Conservation (phyloP, 1,284 basidiomycete species). For the Sanghuangporus weigelae region DNA sequence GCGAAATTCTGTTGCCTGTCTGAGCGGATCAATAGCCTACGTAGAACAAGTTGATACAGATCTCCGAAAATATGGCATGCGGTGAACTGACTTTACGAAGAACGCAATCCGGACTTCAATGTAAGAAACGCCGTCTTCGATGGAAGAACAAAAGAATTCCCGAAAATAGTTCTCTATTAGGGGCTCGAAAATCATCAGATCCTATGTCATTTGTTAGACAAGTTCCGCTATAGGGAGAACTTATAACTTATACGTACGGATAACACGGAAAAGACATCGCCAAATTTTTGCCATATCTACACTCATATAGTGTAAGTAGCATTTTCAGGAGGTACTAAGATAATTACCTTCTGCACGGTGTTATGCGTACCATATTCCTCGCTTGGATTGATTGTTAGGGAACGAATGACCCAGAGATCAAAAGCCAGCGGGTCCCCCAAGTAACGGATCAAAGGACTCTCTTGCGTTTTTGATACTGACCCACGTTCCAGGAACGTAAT, state of each 20-base stretch:
- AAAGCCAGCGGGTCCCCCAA: conserved; percentile 65
- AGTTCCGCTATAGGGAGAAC: neutral
- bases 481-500: conserved; percentile 46
- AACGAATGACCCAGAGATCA: conserved; percentile 54
- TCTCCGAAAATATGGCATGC: neutral
- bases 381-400: conserved; percentile 58
- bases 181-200: conserved; percentile 49
- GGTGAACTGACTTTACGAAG: conserved; percentile 38
- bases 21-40: conserved; percentile 43
- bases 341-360: conserved; percentile 51
- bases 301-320: neutral
- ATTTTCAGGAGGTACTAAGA: neutral
- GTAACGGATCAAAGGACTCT: conserved; percentile 39
- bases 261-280: conserved; percentile 44
- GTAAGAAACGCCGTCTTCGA: conserved; percentile 71
- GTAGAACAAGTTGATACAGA: neutral
- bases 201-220: neutral
- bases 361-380: conserved; percentile 70
- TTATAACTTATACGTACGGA: conserved; percentile 30
- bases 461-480: conserved; percentile 50
- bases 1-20: conserved; percentile 52
- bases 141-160: conserved; percentile 55
- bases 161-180: conserved; percentile 56
- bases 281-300: conserved; percentile 72
- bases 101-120: conserved; percentile 73